Evolutionary conservation across 352 stramenopile species (phyloP).

Genomic region (Globisporangium abappressorium): DNA sequence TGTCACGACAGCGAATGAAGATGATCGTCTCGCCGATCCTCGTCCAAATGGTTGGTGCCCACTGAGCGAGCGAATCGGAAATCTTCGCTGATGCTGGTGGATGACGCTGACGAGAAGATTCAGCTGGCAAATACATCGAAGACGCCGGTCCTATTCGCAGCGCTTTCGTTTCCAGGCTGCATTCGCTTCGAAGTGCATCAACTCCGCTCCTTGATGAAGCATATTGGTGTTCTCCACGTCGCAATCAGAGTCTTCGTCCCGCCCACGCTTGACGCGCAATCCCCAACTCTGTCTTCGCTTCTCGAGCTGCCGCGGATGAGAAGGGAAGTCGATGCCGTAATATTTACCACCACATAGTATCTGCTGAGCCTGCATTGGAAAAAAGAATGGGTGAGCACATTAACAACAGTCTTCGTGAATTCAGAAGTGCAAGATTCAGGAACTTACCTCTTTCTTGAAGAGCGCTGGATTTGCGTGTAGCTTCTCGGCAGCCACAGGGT

Average conservation of each 20-base stretch:
- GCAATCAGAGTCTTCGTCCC: conserved; percentile 34
- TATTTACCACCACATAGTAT: conserved; percentile 61
- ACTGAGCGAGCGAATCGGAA: background rate
- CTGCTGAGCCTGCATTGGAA: conserved; percentile 34
- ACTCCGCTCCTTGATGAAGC: conserved; percentile 12
- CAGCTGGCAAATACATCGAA: background rate
- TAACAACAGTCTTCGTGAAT: background rate
- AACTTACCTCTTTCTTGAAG: conserved; percentile 43
- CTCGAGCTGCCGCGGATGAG: conserved; percentile 55
- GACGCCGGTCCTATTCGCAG: conserved; percentile 32
- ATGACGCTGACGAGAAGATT: background rate
- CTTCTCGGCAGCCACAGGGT: conserved; percentile 46
- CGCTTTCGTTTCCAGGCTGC: conserved; percentile 65
- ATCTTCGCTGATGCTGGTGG: background rate
- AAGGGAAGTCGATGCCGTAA: conserved; percentile 62
- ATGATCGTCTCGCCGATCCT: background rate
- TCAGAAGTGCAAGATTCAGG: background rate
- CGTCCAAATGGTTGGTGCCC: background rate
- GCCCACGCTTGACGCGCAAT: conserved; percentile 50
- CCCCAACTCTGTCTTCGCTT: conserved; percentile 47
- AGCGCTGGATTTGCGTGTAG: conserved; percentile 41
- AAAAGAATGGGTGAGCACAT: background rate
- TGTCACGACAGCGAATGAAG: background rate
- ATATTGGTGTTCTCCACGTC: conserved; percentile 34
- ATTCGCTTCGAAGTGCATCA: conserved; percentile 41